phyloP scores from a whole-genome alignment of 1,139 yeast genomes.

The Nakaseomyces uthaithaninus region DNA sequence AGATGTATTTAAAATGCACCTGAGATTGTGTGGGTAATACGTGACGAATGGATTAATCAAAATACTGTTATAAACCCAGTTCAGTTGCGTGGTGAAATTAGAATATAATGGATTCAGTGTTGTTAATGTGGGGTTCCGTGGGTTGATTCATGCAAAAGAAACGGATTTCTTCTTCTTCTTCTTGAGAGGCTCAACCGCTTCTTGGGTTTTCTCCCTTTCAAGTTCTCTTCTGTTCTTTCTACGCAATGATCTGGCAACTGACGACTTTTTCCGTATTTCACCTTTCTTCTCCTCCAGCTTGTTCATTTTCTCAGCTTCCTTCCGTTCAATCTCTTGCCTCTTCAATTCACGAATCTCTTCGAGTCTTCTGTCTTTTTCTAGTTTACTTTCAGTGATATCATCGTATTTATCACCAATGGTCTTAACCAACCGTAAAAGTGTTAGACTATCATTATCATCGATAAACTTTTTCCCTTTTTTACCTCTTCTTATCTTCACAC shows the following conservation, averaged over 20 bases:
- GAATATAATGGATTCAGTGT: too few relatives aligned
- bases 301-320: constrained; percentile 60
- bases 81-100: too few relatives aligned
- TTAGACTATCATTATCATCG: constrained; percentile 58
- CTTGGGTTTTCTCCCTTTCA: constrained; percentile 34
- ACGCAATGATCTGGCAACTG: constrained; percentile 58
- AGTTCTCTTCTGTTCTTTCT: constrained; percentile 58
- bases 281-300: constrained; percentile 70
- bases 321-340: constrained; percentile 77
- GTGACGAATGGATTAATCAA: too few relatives aligned
- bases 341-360: constrained; percentile 85
- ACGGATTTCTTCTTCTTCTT: constrained; percentile 15
- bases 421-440: constrained; percentile 59
- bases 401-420: constrained; percentile 79
- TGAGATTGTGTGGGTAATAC: too few relatives aligned
- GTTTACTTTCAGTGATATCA: constrained; percentile 74
- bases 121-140: too few relatives aligned
- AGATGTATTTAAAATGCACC: too few relatives aligned
- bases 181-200: constrained; percentile 29
- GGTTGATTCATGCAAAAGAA: constrained; percentile 13
- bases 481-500: constrained; percentile 67
- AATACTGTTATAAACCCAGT: too few relatives aligned
- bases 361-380: constrained; percentile 80
- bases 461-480: constrained; percentile 92
- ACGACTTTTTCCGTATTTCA: constrained; percentile 65